Percentiles rank a stretch among this genome's conserved stretches.
phyloP scores from a whole-genome alignment of 345 rosid genomes.

The Murraya koenigii region DNA sequence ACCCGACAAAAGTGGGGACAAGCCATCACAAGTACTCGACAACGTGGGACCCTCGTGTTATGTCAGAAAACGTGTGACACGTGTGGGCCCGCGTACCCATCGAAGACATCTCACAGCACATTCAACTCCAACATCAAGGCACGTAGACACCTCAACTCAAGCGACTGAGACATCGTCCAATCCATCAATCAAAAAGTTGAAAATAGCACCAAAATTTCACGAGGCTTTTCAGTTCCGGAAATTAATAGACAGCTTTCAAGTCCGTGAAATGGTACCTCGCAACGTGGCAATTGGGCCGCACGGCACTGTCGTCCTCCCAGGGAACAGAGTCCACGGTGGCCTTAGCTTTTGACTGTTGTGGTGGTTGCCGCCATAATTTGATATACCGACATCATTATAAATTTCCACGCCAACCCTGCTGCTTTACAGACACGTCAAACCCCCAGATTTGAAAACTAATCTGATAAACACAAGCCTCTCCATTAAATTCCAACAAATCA shows the following conservation, averaged over 20 bases:
- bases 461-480: background rate
- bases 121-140: background rate
- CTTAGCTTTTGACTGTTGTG: background rate
- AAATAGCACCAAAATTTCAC: background rate
- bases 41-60: slow-evolving; percentile 11
- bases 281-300: background rate
- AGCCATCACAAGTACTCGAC: background rate
- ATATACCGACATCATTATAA: background rate
- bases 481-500: background rate
- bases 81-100: background rate
- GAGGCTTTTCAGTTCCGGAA: slow-evolving; percentile 12
- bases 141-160: slow-evolving; percentile 9
- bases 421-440: slow-evolving; percentile 18
- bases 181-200: background rate
- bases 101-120: too few relatives aligned
- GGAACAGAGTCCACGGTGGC: slow-evolving; percentile 16
- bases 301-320: slow-evolving; percentile 12
- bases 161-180: background rate
- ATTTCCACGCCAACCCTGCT: slow-evolving; percentile 14
- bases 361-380: background rate
- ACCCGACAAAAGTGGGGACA: slow-evolving; percentile 41
- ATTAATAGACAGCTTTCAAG: slow-evolving; percentile 8
- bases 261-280: background rate
- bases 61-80: background rate
- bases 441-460: too few relatives aligned